Evolutionary conservation across 306 rosid species (phyloP), one percentile per base, ranked within the genome.

Genomic region (Trifolium pratense): DNA sequence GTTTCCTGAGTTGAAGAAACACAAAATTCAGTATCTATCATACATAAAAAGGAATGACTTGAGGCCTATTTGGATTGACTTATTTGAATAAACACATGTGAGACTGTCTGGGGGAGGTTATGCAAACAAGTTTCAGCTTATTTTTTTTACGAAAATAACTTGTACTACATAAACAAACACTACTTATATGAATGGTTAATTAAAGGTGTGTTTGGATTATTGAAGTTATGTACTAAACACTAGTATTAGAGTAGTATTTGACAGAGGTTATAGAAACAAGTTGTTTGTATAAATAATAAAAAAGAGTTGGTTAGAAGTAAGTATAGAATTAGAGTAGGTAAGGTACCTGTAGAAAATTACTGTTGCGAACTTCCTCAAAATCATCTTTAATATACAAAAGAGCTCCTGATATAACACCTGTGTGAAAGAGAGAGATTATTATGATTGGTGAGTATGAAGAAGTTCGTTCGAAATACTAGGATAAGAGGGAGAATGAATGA

Each of bases 1-100:
- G 98, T 90, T 90, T 92, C 98, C 98, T 92, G 89, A 59, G 21
- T 7, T 59, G 15, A 17, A 13, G 40, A 59, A 7, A 31, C 21
- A 59, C 17, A 59, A 29, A 29, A 15, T 56, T 58, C 20, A 58
- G 20, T 14, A 58, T 26, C n/a, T n/a, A n/a, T n/a, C n/a, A n/a
- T n/a, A n/a, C 12, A 26, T 11, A 58, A 58, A 26, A 58, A 14
- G 17, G 61, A 21, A 14, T 26, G 64, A 58, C 18, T 29, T 58
- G 5, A 1, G 16, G n/a, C 16, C 36, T 25, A 2, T 26, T 58
- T 58, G 0, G 3, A 21, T 23, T 56, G 16, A 8, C 4, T 5
- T 49, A 16, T 16, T 49, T 49, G 55, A 7, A 55, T 55, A 55
- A 55, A 12, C 16, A 56, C 16, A 21, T 21, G 8, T 0, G 9